Evolutionary conservation across 805 yeast genomes (phyloP), one percentile per base, ranked within the genome.

Genomic region (Torulaspora franciscae): DNA sequence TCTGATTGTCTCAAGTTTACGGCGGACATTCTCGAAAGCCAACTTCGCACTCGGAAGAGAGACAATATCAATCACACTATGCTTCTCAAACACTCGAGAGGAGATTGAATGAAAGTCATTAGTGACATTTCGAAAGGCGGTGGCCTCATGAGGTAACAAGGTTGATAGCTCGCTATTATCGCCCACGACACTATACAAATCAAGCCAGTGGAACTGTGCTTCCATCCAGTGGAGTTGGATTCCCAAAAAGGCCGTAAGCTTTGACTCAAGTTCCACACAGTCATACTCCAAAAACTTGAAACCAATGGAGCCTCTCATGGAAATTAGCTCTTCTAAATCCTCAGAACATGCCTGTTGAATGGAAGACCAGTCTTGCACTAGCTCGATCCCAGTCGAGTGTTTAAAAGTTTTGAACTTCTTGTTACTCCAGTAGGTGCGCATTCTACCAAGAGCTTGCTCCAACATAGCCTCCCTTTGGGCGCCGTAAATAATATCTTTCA

Each of bases 161-260:
- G 66, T 69, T 46, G 72, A 70, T 14, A 89, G 74, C 30, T 83
- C 88, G 2, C 70, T 69, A 34, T 74, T 76, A 0, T 72, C 67
- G 4, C 77, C 81, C 56, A 91, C 83, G 0, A 88, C 79, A 2
- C 95, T 96, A 50, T 79, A 82, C 17, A 90, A 69, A 59, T 91
- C 88, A 1, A 86, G 77, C 95, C 95, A 90, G 55, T 83, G 86
- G n/a, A 83, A 69, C 62, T 91, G 98, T 1, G 81, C 85, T 27
- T 87, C 95, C 23, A 84, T 73, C 95, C 96, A 89, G 0, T 64
- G 57, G 49, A 81, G 86, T 27, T 85, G 68, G 1, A 85, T 58
- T 1, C 68, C 66, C 34, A 72, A 73, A 1, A 87, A 53, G 0
- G 58, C 54, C 37, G 73, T 75, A n/a, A 91, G 58, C 43, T 71